Evolutionary conservation across 371 early-diverging fungal genomes (phyloP), one percentile per base, ranked within the genome.

Genomic region (Apophysomyces variabilis): DNA sequence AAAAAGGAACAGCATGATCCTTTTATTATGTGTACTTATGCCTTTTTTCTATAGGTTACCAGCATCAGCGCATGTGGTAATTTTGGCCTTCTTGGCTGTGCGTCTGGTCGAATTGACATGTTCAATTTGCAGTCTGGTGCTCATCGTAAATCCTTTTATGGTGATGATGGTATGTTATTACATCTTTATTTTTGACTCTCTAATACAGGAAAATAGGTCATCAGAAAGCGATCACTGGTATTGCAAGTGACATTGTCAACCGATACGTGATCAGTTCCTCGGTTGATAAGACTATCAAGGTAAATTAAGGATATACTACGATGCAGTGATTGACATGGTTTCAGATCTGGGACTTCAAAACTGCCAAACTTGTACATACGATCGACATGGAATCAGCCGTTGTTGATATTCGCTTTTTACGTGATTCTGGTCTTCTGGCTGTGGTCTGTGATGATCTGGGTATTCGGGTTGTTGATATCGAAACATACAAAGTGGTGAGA

Each of bases 81-180:
- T 77, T 98, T 91, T 87, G 95, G 90, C 5, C 88, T 95, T 61
- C 72, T 95, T 7, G 99, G 98, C 3, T 84, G 92, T 26, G 79
- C 86, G 3, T 72, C 76, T 32, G 99, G 97, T 58, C 67, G 68
- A 13, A 82, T 98, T 50, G 95, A 95, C 58, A 91, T 93, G 91
- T 95, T 85, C 85, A 98, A 96, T 84, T 81, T 98, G 88, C 99
- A 99, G 70, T 96, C 97, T 26, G 98, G 97, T 12, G 58, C 87
- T 50, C 78, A 84, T 44, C 87, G 95, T 32, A 87, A 87, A 66
- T 76, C 89, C 12, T 93, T 92, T 66, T 62, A 66, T 4, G 85
- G 80, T 2, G 57, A 62, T 43, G 78, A 77, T 68, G 81, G 73
- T 68, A 69, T 18, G 50, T 57, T 21, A 7, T 38, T 47, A 13